Evolutionary conservation across 116 monocot genomes (phyloP).

Genomic region (Papilionanthe hybrid): DNA sequence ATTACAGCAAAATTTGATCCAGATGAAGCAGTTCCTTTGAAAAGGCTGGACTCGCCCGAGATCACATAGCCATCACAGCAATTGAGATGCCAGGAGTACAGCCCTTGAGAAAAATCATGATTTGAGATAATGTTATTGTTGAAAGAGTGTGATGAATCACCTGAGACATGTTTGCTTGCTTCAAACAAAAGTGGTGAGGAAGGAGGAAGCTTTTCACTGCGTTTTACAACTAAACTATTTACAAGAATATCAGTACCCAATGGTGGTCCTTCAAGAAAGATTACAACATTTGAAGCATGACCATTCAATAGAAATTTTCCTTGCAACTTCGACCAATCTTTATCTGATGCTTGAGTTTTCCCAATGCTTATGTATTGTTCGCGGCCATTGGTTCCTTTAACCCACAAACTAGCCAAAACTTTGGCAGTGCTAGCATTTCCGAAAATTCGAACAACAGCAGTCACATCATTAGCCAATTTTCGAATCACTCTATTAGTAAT

Average conservation of each 20-base stretch:
- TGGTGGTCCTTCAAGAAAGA: conserved; percentile 73
- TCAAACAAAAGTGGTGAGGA: conserved; percentile 38
- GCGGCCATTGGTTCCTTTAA: conserved; percentile 59
- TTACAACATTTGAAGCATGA: conserved; percentile 38
- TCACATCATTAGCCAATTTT: conserved; percentile 63
- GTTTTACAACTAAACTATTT: conserved; percentile 50
- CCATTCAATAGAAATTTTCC: conserved; percentile 73
- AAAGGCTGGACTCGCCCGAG: conserved; percentile 28
- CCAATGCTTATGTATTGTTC: conserved; percentile 70
- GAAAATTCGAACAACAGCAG: conserved; percentile 47
- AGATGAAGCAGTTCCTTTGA: conserved; percentile 44
- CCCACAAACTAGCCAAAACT: conserved; percentile 61
- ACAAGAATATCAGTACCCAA: conserved; percentile 65
- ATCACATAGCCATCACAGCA: conserved; percentile 59
- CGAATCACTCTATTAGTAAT: conserved; percentile 55
- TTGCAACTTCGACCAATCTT: conserved; percentile 55
- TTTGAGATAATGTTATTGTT: conserved; percentile 51
- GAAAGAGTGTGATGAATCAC: conserved; percentile 5
- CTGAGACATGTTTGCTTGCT: conserved; percentile 22
- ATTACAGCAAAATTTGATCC: conserved; percentile 45
- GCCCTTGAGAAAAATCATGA: conserved; percentile 65
- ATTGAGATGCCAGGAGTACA: conserved; percentile 58
- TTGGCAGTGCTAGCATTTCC: conserved; percentile 37
- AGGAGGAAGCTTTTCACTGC: conserved; percentile 35
- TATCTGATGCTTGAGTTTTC: conserved; percentile 58